A percentile compares a stretch with the other conserved stretches of the same genome.
These are phyloP conservation scores for Gonium pectorale DNA, from an alignment of 139 green algal genomes.

Conservation along the genomic window DNA sequence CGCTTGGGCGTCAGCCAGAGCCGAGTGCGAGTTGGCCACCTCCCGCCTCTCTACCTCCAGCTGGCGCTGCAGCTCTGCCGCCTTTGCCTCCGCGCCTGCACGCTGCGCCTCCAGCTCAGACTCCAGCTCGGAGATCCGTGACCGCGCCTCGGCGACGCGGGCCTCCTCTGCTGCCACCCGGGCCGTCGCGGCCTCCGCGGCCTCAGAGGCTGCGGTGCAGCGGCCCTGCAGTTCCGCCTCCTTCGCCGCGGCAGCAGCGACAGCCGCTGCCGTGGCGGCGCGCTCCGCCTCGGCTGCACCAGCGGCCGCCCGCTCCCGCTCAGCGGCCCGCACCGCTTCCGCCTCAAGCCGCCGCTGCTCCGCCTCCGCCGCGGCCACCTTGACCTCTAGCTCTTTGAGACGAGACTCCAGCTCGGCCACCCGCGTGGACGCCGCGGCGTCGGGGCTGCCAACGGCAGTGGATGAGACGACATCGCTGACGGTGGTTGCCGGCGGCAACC, in stretches of 20 bases:
- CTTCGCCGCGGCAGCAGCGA: neutral
- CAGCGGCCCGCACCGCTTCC: neutral
- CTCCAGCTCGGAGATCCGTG: neutral
- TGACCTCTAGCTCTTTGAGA: neutral
- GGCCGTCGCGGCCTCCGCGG: neutral
- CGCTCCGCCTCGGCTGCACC: neutral
- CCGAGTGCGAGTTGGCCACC: neutral
- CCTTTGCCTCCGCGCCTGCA: slow-evolving; percentile 9
- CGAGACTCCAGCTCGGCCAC: neutral
- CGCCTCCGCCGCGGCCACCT: neutral
- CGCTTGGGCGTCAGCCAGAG: slow-evolving; percentile 28
- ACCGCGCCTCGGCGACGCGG: neutral
- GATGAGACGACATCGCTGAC: no score
- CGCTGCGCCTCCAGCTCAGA: slow-evolving; percentile 31
- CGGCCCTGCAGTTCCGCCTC: slow-evolving; percentile 2
- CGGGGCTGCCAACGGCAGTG: no score
- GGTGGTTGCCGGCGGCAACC: neutral
- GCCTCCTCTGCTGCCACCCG: neutral
- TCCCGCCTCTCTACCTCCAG: neutral
- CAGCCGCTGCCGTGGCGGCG: neutral
- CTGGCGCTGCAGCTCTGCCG: slow-evolving; percentile 29
- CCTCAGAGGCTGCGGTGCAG: neutral
- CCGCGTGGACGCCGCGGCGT: no score
- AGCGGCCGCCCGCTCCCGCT: neutral
- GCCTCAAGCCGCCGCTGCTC: slow-evolving; percentile 8